phyloP scores from a whole-genome alignment of 495 filamentous ascomycete species.

The Lindgomyces ingoldianus region DNA sequence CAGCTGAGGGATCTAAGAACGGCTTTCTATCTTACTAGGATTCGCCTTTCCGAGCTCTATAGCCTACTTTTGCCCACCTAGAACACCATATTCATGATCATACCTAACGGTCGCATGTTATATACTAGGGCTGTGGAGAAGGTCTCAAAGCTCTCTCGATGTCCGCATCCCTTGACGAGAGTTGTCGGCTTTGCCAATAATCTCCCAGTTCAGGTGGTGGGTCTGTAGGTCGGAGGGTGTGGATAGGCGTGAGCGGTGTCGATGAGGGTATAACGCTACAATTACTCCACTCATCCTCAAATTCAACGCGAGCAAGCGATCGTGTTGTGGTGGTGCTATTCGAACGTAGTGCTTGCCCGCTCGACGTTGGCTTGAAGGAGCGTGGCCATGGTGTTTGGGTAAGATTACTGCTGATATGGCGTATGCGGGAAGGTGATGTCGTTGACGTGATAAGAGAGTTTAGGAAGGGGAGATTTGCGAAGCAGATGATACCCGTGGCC shows the following conservation, averaged over 20 bases:
- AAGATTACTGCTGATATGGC: constrained; percentile 4
- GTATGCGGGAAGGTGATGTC: background rate
- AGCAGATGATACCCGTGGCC: constrained; percentile 60
- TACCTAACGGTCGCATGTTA: too few species aligned
- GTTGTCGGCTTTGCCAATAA: constrained; percentile 1
- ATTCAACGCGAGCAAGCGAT: constrained; percentile 1
- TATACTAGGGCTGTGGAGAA: too few species aligned
- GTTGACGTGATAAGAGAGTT: constrained; percentile 55
- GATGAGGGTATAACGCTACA: background rate
- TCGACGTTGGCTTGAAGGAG: constrained; percentile 1
- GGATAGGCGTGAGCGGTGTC: constrained; percentile 7
- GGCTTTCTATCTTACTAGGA: too few species aligned
- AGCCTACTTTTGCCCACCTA: too few species aligned
- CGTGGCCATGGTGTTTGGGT: constrained; percentile 15
- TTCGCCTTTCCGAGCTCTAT: too few species aligned
- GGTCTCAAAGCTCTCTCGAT: too few species aligned
- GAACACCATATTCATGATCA: too few species aligned
- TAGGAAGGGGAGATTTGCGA: constrained; percentile 64
- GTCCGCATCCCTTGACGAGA: constrained; percentile 3
- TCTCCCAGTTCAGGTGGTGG: constrained; percentile 15
- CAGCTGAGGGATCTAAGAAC: too few species aligned
- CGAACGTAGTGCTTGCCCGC: background rate
- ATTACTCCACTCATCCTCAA: constrained; percentile 2
- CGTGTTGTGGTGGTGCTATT: constrained; percentile 8
- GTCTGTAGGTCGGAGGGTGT: constrained; percentile 8